Percentiles rank a stretch among this genome's conserved stretches.
These are phyloP conservation scores for Grigorovia jiainica DNA, from an alignment of 805 yeast species.

Conservation along the genomic window DNA sequence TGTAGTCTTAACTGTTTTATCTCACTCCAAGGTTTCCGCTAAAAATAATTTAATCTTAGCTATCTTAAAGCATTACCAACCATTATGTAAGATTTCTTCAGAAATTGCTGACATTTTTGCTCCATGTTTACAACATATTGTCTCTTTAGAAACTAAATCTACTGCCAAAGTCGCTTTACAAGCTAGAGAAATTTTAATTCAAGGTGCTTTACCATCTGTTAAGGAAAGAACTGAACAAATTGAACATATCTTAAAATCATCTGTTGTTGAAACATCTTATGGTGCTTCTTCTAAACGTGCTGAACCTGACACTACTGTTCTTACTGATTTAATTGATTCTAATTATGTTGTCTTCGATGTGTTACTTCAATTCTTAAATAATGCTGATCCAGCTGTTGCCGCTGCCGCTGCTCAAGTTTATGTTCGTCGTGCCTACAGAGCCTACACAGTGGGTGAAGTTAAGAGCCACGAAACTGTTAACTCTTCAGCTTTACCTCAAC, in stretches of 20 bases:
- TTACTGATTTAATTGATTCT: conserved; percentile 90
- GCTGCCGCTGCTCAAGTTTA: conserved; percentile 96
- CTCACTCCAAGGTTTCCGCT: conserved; percentile 89
- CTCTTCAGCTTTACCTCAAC: conserved; percentile 32
- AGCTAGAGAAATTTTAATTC: conserved; percentile 93
- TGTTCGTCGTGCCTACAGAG: conserved; percentile 93
- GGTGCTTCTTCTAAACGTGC: conserved; percentile 76
- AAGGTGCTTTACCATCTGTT: conserved; percentile 92
- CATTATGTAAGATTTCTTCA: conserved; percentile 62
- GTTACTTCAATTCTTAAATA: conserved; percentile 78
- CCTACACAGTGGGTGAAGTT: conserved; percentile 78
- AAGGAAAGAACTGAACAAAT: conserved; percentile 95
- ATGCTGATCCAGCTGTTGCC: conserved; percentile 77
- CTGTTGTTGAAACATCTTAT: conserved; percentile 81
- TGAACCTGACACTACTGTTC: conserved; percentile 68
- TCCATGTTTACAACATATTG: conserved; percentile 64
- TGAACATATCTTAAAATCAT: conserved; percentile 86
- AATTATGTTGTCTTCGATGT: conserved; percentile 95
- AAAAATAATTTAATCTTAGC: conserved; percentile 86
- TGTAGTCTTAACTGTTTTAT: conserved; percentile 66
- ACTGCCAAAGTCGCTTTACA: conserved; percentile 90
- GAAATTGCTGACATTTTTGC: conserved; percentile 60
- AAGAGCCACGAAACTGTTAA: conserved; percentile 41
- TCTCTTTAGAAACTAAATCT: conserved; percentile 80
- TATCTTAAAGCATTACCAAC: conserved; percentile 72